These are phyloP conservation scores for Pleurotus sapidus DNA, from an alignment of 768 basidiomycete genomes.

Conservation along the genomic window DNA sequence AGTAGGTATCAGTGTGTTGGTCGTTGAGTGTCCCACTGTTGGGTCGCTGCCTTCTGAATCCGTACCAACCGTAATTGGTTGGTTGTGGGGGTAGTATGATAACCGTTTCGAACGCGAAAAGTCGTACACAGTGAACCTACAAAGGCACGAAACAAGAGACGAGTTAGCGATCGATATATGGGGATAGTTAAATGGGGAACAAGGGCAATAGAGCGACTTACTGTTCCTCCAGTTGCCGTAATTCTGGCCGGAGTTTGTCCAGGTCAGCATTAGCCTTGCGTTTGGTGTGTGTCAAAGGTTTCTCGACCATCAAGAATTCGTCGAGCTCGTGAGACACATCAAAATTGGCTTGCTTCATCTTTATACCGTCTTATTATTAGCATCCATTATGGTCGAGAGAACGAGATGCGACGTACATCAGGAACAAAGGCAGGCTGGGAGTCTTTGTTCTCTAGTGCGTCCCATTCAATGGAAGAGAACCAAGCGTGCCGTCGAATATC, in stretches of 20 bases:
- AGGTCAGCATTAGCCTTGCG: conserved; percentile 85
- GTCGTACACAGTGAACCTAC: conserved; percentile 88
- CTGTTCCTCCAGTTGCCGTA: conserved; percentile 93
- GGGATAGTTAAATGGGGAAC: not conserved
- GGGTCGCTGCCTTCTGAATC: conserved; percentile 40
- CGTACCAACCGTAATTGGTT: conserved; percentile 47
- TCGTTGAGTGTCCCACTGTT: conserved; percentile 38
- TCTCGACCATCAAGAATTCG: conserved; percentile 96
- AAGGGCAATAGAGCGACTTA: conserved; percentile 30
- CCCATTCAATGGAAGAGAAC: conserved; percentile 85
- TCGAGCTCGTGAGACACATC: conserved; percentile 97
- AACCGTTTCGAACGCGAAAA: conserved; percentile 67
- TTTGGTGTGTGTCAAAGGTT: conserved; percentile 93
- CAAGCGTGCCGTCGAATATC: conserved; percentile 84
- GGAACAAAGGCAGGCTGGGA: conserved; percentile 84
- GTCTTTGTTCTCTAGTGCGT: conserved; percentile 65
- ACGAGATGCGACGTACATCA: conserved; percentile 61
- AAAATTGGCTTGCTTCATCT: conserved; percentile 98
- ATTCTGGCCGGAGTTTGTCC: conserved; percentile 87
- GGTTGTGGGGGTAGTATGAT: conserved; percentile 89
- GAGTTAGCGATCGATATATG: not conserved
- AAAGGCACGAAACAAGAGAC: conserved; percentile 9
- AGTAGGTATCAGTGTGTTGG: conserved; percentile 40
- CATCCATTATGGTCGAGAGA: not conserved
- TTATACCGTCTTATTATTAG: conserved; percentile 12